Conservation (phyloP, 2,329 filamentous ascomycete species). For the Chalara sp. region DNA sequence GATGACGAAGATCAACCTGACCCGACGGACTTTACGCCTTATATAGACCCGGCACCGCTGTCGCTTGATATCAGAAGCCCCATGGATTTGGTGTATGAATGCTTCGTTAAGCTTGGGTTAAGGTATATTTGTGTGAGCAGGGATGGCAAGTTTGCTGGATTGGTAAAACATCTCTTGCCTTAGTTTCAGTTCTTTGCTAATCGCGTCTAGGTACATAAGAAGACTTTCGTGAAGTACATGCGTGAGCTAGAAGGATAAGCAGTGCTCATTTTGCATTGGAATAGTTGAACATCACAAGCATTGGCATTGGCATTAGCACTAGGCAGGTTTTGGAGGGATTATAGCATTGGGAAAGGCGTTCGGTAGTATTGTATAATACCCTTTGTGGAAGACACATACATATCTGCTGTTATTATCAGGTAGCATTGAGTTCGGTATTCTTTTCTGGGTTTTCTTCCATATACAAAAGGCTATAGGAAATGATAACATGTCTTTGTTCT, state of each 20-base stretch:
- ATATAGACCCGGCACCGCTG: conserved; percentile 89
- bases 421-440: no score
- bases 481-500: no score
- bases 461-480: no score
- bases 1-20: conserved; percentile 51
- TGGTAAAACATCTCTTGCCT: conserved; percentile 51
- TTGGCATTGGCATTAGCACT: not conserved
- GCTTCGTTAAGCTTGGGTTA: conserved; percentile 88
- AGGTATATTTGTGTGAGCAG: conserved; percentile 85
- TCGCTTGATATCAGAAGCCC: conserved; percentile 82
- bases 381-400: no score
- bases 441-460: no score
- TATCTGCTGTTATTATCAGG: no score
- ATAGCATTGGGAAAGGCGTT: no score
- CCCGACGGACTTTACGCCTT: conserved; percentile 81
- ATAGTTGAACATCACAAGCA: not conserved
- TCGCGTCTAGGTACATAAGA: conserved; percentile 70
- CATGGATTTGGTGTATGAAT: conserved; percentile 94
- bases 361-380: no score
- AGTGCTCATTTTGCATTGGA: conserved; percentile 9
- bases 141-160: conserved; percentile 78
- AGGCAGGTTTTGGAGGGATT: no score
- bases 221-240: conserved; percentile 91
- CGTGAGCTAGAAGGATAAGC: conserved; percentile 66
- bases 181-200: conserved; percentile 9